Percentiles rank a stretch among this genome's conserved stretches.
These are phyloP conservation scores for Auricularia cornea DNA, from an alignment of 768 basidiomycete species.

Conservation along the genomic window DNA sequence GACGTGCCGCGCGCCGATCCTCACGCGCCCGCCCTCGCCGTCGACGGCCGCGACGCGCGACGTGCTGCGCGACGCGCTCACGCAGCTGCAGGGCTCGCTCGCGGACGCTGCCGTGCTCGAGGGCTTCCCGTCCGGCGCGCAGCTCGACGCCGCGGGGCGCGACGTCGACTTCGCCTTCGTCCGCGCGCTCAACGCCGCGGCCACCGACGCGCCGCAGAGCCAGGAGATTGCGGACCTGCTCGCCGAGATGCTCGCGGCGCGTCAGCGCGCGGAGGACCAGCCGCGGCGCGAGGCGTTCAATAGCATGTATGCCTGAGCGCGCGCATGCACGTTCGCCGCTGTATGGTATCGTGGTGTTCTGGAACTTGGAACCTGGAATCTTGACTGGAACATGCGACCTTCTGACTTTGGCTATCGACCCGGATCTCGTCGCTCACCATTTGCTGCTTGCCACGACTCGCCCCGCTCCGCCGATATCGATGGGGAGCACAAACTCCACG, in stretches of 20 bases:
- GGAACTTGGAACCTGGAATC: too few species aligned
- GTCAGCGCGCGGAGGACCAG: not conserved
- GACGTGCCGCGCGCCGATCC: slow-evolving; percentile 46
- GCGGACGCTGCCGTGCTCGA: not conserved
- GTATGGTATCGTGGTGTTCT: too few species aligned
- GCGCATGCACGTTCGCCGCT: too few species aligned
- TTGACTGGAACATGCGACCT: too few species aligned
- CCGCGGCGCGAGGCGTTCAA: not conserved
- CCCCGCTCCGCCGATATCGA: too few species aligned
- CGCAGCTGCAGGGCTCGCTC: not conserved
- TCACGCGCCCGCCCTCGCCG: slow-evolving; percentile 10
- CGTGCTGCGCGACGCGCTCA: not conserved
- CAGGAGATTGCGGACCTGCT: not conserved
- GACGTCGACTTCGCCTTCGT: not conserved
- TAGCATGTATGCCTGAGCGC: not conserved
- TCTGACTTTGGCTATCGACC: too few species aligned
- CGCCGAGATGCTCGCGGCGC: not conserved
- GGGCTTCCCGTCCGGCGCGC: not conserved
- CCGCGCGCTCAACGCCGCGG: not conserved
- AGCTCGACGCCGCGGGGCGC: not conserved
- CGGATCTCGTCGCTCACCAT: too few species aligned
- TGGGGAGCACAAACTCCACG: too few species aligned
- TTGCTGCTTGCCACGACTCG: too few species aligned
- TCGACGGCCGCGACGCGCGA: not conserved
- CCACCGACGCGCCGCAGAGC: not conserved